phyloP scores from a whole-genome alignment of 306 rosid genomes.

The Acacia crassicarpa region DNA sequence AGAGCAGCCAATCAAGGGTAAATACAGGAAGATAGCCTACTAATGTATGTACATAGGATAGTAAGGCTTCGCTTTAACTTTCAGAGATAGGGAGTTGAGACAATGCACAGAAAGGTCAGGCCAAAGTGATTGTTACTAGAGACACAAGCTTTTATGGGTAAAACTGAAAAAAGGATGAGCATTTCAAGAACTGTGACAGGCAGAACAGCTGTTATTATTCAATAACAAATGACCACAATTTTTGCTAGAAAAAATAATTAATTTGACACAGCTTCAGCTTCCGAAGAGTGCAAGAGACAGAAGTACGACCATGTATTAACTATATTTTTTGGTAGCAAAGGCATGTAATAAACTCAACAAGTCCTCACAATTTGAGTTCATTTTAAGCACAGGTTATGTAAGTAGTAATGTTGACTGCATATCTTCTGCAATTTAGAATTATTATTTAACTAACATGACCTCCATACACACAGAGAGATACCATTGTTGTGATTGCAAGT shows the following conservation, averaged over 20 bases:
- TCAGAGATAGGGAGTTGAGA: conserved; percentile 17
- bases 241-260: background rate
- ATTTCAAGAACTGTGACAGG: conserved; percentile 13
- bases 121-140: background rate
- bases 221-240: background rate
- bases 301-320: background rate
- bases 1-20: conserved; percentile 5
- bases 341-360: background rate
- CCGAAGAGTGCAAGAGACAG: background rate
- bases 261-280: background rate
- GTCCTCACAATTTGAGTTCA: background rate
- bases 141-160: conserved; percentile 1
- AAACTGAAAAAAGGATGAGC: background rate
- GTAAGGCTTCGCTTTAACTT: background rate
- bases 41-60: background rate
- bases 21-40: conserved; percentile 27
- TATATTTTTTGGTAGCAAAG: background rate
- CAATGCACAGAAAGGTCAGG: conserved; percentile 9
- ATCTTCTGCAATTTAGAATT: background rate
- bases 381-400: background rate
- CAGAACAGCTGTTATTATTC: background rate
- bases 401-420: background rate
- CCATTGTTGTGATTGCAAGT: background rate
- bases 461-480: background rate
- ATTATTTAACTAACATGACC: background rate